A percentile compares a stretch with the other conserved stretches of the same genome.
Conservation (phyloP, 2,329 filamentous ascomycete species). For the Penicillium sp. region DNA sequence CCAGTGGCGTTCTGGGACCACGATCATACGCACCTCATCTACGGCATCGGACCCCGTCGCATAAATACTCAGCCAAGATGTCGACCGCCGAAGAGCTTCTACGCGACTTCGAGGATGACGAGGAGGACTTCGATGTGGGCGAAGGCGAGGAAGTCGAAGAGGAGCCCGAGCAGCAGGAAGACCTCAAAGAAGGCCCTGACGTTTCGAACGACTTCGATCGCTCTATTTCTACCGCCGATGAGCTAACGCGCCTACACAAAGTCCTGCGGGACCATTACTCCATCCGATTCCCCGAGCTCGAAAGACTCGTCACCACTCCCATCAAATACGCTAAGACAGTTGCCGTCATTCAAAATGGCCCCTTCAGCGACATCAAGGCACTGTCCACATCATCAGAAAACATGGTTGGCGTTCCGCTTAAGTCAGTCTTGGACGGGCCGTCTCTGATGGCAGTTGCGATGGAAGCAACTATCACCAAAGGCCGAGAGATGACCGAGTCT, state of each 20-base stretch:
- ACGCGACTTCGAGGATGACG: conserved; percentile 74
- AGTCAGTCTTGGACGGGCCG: conserved; percentile 74
- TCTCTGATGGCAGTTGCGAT: conserved; percentile 92
- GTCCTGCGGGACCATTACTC: conserved; percentile 95
- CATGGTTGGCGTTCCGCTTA: conserved; percentile 63
- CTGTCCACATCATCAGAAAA: conserved; percentile 72
- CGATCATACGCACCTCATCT: neutral
- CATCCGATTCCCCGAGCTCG: conserved; percentile 82
- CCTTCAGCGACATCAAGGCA: conserved; percentile 76
- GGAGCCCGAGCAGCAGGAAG: conserved; percentile 49
- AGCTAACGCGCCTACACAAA: conserved; percentile 89
- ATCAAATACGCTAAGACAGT: conserved; percentile 94
- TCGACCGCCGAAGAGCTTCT: conserved; percentile 88
- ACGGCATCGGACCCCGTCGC: neutral
- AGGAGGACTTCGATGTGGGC: conserved; percentile 59
- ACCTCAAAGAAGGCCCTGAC: conserved; percentile 53
- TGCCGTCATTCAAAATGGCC: conserved; percentile 82
- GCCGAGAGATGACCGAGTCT: conserved; percentile 62
- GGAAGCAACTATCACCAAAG: conserved; percentile 82
- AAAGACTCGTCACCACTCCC: conserved; percentile 79
- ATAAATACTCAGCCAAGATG: conserved; percentile 46
- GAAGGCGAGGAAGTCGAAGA: conserved; percentile 58
- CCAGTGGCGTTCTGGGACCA: neutral
- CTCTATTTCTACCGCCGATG: conserved; percentile 85
- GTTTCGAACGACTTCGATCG: conserved; percentile 74